Evolutionary conservation across 75 land plant species (phyloP), one percentile per base, ranked within the genome.

Genomic region (Selaginella moellendorffii): DNA sequence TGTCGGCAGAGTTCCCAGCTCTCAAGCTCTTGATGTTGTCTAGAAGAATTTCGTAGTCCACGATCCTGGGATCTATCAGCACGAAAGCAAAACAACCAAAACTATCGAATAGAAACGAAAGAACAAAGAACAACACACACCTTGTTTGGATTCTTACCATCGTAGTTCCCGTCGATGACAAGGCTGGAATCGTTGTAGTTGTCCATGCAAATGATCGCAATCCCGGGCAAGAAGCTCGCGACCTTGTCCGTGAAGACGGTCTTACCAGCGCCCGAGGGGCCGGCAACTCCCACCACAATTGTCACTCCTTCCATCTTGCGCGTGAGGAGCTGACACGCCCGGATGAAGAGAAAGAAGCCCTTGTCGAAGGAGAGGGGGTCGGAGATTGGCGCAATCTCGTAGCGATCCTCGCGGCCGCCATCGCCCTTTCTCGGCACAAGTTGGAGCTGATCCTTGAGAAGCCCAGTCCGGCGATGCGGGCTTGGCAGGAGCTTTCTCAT

Each of bases 191-290:
- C 89, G 70, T 88, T 88, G 72, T 88, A 88, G 66, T 88, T 82
- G 60, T 88, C 93, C 93, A 88, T 88, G 63, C 84, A 88, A 29
- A 88, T 78, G 36, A 79, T 77, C 28, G 80, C 86, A 64, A 88
- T 64, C 61, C 86, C 84, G 12, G 93, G 93, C 89, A 88, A 85
- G 64, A 88, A 85, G 36, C 77, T 80, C 42, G 77, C 71, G 30
- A 88, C 76, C 74, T 88, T 88, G 42, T 88, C 93, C 1, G 90
- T 80, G 65, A 88, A 85, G 12, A 85, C 83, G 74, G 83, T 88
- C 78, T 88, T 88, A 60, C 90, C 93, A 60, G 93, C 93, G 0
- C 93, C 93, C 62, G 93, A 88, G 10, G 90, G 85, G 29, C 93
- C 93, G 22, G 93, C 93, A 52, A 85, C 46, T 2, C 93, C 93